Evolutionary conservation across 225 moss, liverwort and hornwort genomes (phyloP).

Genomic region (Ulota crispa): DNA sequence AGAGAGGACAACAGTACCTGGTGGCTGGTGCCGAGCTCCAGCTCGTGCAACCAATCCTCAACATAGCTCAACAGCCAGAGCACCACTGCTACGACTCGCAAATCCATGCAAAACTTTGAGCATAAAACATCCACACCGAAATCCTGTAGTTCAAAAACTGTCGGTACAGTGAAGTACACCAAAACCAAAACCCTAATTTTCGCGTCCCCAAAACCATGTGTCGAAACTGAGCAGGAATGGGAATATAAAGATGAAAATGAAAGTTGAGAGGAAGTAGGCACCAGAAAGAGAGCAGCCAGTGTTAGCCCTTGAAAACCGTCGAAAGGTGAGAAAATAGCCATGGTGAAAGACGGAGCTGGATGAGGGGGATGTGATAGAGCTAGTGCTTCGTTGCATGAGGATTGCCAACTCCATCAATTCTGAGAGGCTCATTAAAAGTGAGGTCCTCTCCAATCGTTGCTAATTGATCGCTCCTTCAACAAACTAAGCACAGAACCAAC

Average conservation of each 20-base stretch:
- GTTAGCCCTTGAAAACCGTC: slow-evolving; percentile 30
- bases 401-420: slow-evolving; percentile 40
- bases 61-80: slow-evolving; percentile 88
- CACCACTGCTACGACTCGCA: slow-evolving; percentile 60
- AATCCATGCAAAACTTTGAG: slow-evolving; percentile 17
- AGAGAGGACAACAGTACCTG: slow-evolving; percentile 42
- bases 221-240: neutral
- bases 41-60: slow-evolving; percentile 80
- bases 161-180: neutral
- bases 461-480: neutral
- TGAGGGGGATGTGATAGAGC: neutral
- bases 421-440: neutral
- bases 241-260: neutral
- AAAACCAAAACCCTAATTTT: slow-evolving; percentile 15
- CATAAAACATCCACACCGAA: neutral
- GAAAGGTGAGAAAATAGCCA: slow-evolving; percentile 29
- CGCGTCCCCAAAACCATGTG: neutral
- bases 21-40: slow-evolving; percentile 78
- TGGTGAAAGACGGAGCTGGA: neutral
- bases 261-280: neutral
- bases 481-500: neutral
- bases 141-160: neutral
- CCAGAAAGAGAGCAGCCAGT: slow-evolving; percentile 41
- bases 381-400: slow-evolving; percentile 19
- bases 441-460: neutral